Percentiles rank a stretch among this genome's conserved stretches.
These are phyloP conservation scores for Venturia oleaginea DNA, from an alignment of 2,329 filamentous ascomycete species.

Conservation along the genomic window DNA sequence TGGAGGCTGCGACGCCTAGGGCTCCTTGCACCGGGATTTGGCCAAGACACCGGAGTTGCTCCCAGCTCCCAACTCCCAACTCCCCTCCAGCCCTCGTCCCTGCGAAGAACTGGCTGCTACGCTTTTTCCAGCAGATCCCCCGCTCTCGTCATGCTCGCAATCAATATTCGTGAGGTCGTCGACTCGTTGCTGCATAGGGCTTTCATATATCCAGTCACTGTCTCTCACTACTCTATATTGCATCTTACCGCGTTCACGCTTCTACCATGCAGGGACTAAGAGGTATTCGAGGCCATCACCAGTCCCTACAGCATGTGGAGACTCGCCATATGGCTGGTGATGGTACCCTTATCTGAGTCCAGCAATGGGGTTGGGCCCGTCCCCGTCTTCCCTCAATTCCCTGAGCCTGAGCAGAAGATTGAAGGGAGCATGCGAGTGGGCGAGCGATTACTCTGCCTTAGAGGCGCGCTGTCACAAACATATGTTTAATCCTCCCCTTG, in stretches of 20 bases:
- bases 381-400: neutral
- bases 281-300: neutral
- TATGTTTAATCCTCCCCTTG: neutral
- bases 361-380: neutral
- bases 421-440: neutral
- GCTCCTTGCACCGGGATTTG: neutral
- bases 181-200: neutral
- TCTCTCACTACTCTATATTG: neutral
- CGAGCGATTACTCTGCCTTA: constrained; percentile 1
- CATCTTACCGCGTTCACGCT: neutral
- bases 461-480: neutral
- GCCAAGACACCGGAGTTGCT: neutral
- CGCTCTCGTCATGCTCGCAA: neutral
- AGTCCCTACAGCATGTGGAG: neutral
- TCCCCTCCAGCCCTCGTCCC: neutral
- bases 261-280: neutral
- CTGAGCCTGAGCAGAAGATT: neutral
- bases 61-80: neutral
- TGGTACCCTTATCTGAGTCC: neutral
- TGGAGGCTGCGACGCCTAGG: neutral
- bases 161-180: neutral
- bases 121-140: constrained; percentile 5
- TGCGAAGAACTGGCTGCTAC: neutral
- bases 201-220: neutral
- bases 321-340: neutral